Evolutionary conservation across 2,329 filamentous ascomycete species (phyloP).

Genomic region (Colletotrichum plurivorum): DNA sequence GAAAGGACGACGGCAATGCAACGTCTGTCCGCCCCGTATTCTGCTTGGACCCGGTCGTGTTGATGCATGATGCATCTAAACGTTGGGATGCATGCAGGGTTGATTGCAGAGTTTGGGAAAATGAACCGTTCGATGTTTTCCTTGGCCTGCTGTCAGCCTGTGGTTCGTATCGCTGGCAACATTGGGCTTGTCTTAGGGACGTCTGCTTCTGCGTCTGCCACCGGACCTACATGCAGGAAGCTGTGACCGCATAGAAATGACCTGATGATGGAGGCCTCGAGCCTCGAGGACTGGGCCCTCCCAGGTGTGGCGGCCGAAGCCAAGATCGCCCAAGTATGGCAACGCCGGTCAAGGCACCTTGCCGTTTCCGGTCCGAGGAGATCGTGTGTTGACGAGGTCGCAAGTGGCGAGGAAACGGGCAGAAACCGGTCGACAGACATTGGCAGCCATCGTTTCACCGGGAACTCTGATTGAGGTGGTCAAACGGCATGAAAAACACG

Average conservation of each 20-base stretch:
- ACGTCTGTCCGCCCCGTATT: constrained; percentile 2
- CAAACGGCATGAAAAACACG: constrained; percentile 1
- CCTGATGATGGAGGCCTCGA: not conserved
- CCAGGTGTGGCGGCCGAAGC: not conserved
- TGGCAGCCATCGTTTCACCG: not conserved
- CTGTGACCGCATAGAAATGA: not conserved
- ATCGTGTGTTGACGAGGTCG: not conserved
- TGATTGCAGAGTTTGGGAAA: not conserved
- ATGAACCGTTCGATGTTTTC: not conserved
- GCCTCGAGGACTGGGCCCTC: not conserved
- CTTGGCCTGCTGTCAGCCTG: not conserved
- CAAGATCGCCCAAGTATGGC: constrained; percentile 5
- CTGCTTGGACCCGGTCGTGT: constrained; percentile 1
- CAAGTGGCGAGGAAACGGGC: constrained; percentile 2
- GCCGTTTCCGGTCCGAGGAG: constrained; percentile 8
- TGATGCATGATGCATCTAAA: not conserved
- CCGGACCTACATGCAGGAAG: not conserved
- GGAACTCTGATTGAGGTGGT: not conserved
- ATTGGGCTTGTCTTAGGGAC: not conserved
- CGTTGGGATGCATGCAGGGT: constrained; percentile 1
- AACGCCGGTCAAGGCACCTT: not conserved
- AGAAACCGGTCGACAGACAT: not conserved
- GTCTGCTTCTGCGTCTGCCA: not conserved
- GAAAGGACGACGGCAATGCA: not conserved
- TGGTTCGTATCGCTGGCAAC: not conserved